Base-by-base conservation (phyloP, 2,329 filamentous ascomycete genomes). In the Penicillium frequentans region DNA sequence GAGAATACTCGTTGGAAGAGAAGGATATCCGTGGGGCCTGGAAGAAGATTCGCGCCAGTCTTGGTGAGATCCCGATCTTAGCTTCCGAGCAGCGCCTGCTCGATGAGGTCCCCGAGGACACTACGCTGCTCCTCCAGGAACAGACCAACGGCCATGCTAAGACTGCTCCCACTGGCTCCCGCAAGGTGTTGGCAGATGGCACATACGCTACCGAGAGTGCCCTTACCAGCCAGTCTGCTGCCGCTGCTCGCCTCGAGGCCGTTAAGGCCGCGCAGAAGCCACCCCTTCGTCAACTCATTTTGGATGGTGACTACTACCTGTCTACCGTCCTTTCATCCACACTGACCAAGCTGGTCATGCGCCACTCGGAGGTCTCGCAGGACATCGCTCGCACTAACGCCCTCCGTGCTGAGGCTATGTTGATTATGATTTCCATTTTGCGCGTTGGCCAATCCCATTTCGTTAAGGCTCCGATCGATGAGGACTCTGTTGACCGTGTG, bases 391-490 rank as follows among this genome's bases (percentile, higher is more conserved):
- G 95, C 39, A 98, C 93, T 29, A 99, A 99, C 68, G 93, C 93
- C 29, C 84, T 99, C 26, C 89, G 91, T 49, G 95, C 95, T 3
- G 95, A 99, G 76, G 95, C 95, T 45, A 99, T 99, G 95, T 84
- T 99, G 52, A 98, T 99, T 73, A 96, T 98, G 93, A 96, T 99
- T 67, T 98, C 95, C 5, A 96, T 99, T 65, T 91, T 99, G 64
- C 92, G 95, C 49, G 95, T 97, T 59, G 95, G 95, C 42, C 95
- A 99, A 77, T 98, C 93, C n/a, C 91, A 96, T 63, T 99, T 99
- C 66, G 95, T 96, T 71, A 98, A 98, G 80, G 90, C 91, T 1
- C 90, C 92, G 2, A 98, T 99, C 63, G 95, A 99, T 61, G 95
- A 99, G 74, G 95, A 99, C 73, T 97, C 95, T 0, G 86, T 98